Base-by-base conservation (phyloP, 495 filamentous ascomycete genomes). In the Durotheca rogersii region DNA sequence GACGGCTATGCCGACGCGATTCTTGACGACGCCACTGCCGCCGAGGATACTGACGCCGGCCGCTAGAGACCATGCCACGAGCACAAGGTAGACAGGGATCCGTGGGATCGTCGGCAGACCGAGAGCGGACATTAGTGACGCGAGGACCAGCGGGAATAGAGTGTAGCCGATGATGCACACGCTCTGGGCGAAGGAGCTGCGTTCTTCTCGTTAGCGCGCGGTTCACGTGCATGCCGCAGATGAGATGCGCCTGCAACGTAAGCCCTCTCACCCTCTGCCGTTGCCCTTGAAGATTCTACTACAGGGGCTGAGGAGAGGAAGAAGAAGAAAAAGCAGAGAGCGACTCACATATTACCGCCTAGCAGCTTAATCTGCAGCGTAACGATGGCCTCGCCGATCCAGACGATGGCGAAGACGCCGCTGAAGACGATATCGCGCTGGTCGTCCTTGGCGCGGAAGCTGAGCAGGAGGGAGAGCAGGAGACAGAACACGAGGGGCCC, bases 101-200 rank as follows among this genome's bases (percentile, higher is more conserved):
- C 93, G 77, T 1, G 82, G 80, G 56, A 96, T 84, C 23, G 80
- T 84, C 20, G 81, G 84, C 4, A 96, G 76, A 38, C 79, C 74
- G 6, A 98, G 51, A 0, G 90, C 92, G 45, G 90, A 95, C 48
- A 98, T 80, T 30, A 97, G 68, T 9, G 93, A 82, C 5, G 94
- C 94, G 60, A 98, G 86, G 61, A 96, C 94, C 29, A 98, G 79
- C n/a, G 93, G 93, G 74, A 98, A 98, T 43, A 98, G 83, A 2
- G 93, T 98, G 70, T 98, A 98, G 27, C 93, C 93, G 67, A 98
- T 98, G 60, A 98, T 95, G 68, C 89, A 95, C 53, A 98, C 80
- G 36, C 88, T 91, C 69, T 97, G 93, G 74, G 94, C 92, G 70
- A 98, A 98, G 18, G 93, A 95, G 53, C 93, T 97, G 56, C 37